Evolutionary conservation across 1,139 yeast species (phyloP).

Genomic region (Hansenula anomala): DNA sequence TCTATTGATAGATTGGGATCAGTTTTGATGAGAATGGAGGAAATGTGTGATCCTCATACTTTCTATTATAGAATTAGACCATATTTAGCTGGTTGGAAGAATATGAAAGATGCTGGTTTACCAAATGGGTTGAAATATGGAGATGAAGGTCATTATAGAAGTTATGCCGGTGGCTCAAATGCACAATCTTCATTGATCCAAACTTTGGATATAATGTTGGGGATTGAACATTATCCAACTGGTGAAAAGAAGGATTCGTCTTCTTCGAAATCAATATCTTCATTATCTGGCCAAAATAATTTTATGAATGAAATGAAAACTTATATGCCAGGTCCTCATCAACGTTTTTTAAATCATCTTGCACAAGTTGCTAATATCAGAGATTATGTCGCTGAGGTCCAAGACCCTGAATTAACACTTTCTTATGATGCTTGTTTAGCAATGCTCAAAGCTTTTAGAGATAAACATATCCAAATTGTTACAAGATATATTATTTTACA

Average conservation of each 20-base stretch:
- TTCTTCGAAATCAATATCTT: constrained; percentile 20
- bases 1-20: constrained; percentile 72
- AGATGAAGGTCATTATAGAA: constrained; percentile 49
- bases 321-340: constrained; percentile 88
- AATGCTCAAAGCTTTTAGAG: constrained; percentile 83
- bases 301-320: constrained; percentile 80
- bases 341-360: constrained; percentile 62
- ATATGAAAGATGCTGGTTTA: constrained; percentile 84
- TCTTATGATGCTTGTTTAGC: constrained; percentile 90
- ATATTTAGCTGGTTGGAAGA: constrained; percentile 90
- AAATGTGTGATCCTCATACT: constrained; percentile 91
- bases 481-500: constrained; percentile 81
- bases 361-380: constrained; percentile 54
- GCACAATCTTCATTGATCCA: constrained; percentile 91
- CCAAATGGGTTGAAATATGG: constrained; percentile 79
- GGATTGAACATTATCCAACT: constrained; percentile 73
- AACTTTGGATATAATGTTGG: constrained; percentile 71
- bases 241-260: constrained; percentile 45
- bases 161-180: constrained; percentile 86
- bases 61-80: constrained; percentile 87
- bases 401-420: constrained; percentile 55
- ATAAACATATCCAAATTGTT: constrained; percentile 89
- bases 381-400: constrained; percentile 48
- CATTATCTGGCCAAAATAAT: constrained; percentile 38
- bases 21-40: constrained; percentile 78